phyloP scores from a whole-genome alignment of 352 stramenopile species.

The Phytopythium kandeliae region DNA sequence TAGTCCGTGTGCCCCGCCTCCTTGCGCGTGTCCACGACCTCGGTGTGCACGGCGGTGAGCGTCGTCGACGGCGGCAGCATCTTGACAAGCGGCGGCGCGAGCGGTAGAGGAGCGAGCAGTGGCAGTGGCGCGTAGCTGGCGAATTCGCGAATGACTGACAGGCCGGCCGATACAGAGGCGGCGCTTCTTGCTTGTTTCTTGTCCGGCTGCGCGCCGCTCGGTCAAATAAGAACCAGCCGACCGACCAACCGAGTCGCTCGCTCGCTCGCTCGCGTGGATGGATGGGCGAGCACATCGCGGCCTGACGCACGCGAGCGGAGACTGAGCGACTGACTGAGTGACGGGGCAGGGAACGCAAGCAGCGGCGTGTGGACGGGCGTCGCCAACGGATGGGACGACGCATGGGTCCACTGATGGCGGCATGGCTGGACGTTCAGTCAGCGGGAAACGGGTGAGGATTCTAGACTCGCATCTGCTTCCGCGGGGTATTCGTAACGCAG shows the following conservation, averaged over 20 bases:
- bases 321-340: constrained; percentile 2
- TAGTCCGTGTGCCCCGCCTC: constrained; percentile 81
- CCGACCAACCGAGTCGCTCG: background rate
- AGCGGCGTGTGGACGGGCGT: constrained; percentile 3
- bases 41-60: constrained; percentile 50
- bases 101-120: background rate
- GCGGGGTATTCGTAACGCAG: too few relatives aligned
- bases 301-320: constrained; percentile 4
- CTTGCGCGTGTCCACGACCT: constrained; percentile 72
- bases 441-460: too few relatives aligned
- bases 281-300: background rate
- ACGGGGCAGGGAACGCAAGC: constrained; percentile 1
- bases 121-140: background rate
- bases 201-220: background rate
- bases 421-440: too few relatives aligned
- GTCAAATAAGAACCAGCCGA: background rate
- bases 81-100: background rate
- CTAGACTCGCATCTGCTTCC: too few relatives aligned
- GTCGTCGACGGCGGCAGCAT: constrained; percentile 35
- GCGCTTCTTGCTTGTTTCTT: constrained; percentile 3
- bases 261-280: background rate
- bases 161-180: background rate
- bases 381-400: too few relatives aligned
- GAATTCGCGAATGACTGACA: constrained; percentile 9
- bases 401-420: too few relatives aligned